Base-by-base conservation (phyloP, 768 basidiomycete genomes). In the Rubroboletus satanas region DNA sequence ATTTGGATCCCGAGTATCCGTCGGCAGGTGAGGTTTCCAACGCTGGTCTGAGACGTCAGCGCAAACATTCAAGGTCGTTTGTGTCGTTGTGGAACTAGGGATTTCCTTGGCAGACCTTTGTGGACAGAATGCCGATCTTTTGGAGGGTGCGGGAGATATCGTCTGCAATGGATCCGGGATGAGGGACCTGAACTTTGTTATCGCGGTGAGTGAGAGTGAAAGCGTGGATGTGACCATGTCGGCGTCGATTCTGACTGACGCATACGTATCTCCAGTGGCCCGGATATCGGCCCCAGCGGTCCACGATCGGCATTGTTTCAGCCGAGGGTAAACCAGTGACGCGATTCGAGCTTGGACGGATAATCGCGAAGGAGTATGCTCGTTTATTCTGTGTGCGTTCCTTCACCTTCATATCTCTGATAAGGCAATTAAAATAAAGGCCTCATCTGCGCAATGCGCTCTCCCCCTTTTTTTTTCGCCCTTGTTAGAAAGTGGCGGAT, bases 231-330 rank as follows among this genome's bases (percentile, higher is more conserved):
- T 9, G 8, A 9, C 10, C n/a, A 11, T 4, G 7, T n/a, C 18
- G 31, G 28, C 5, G 28, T 29, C 2, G 31, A 18, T 21, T 26
- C 26, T 35, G 36, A 47, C 42, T 3, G 15, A 23, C 7, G 12
- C 15, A 10, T 42, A 1, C 35, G 21, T 28, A 21, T 39, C 7
- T 38, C 35, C 10, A 62, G 56, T 62, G 60, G 60, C 49, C 49
- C 3, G 60, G 52, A 10, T 62, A 58, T 49, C 1, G 14, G 7
- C 9, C 26, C 4, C 32, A 17, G 5, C 29, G 4, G 14, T 39
- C 5, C 18, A 26, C 8, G 39, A 39, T 62, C 44, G 1, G 5
- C 7, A 29, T 32, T 18, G 7, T 3, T 4, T 11, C 15, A 28
- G 0, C 2, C 15, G 8, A 45, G 17, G 55, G 45, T 5, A 32